Base-by-base conservation (phyloP, 1,139 yeast genomes). In the Geotrichum bryndzae region DNA sequence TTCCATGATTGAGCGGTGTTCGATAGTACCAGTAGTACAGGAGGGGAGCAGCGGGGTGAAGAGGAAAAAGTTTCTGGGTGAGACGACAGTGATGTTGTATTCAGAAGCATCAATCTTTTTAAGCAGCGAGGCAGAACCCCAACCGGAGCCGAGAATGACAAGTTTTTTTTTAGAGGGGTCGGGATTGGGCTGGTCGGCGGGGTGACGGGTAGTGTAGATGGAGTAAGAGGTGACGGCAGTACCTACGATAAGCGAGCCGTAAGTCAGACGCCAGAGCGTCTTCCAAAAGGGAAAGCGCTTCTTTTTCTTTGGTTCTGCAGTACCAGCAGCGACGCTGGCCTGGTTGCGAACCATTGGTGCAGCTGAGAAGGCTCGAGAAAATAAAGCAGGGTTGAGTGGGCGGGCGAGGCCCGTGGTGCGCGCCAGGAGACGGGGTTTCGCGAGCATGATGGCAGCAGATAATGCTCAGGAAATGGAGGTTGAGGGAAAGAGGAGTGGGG, bases 21-120 rank as follows among this genome's bases (percentile, higher is more conserved):
- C 97, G 68, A 92, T 85, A 58, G 96, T 88, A 65, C 97, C 97
- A 56, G 96, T 91, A 59, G 97, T 96, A 68, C 92, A 88, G 33
- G 96, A 88, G 56, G 97, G 97, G 70, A 92, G 82, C 74, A 92
- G 80, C 11, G 98, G 97, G 56, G 97, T 91, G 82, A 91, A 92
- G 71, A 92, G 80, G 77, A 92, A 92, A 81, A 90, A 91, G 81
- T 91, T 91, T 79, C 97, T 85, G 65, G 98, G 97, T 48, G 97
- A 90, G 58, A 92, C 88, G 61, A 92, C 86, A 61, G 90, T 86
- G 61, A 92, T 96, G 73, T 92, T 90, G 78, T 91, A 92, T 73
- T 87, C 79, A 55, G 92, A 79, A 58, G 97, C 87, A 74, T 92
- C 97, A 74, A 92, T 81, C 73, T 87, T 84, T 79, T 90, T 91